phyloP scores from a whole-genome alignment of 179 eudicot species.

The Silene vulgaris region DNA sequence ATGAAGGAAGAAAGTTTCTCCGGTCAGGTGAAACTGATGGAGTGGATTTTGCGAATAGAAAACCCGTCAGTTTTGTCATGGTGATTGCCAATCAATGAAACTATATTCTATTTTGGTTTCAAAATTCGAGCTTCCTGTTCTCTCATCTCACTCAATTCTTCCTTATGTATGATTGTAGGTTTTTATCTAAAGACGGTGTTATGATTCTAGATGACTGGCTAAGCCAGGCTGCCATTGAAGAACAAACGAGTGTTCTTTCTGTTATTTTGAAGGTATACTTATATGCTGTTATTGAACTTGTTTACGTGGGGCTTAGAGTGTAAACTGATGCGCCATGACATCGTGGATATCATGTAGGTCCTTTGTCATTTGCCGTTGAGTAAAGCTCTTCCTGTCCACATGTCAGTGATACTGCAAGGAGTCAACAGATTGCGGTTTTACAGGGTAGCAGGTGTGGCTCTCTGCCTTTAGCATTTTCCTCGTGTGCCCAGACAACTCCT shows the following conservation, averaged over 20 bases:
- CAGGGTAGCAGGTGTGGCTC: constrained; percentile 68
- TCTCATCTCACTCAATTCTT: not conserved
- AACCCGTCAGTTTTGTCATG: constrained; percentile 63
- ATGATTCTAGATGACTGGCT: constrained; percentile 94
- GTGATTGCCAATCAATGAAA: constrained; percentile 33
- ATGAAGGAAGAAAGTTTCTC: constrained; percentile 76
- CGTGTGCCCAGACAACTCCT: not conserved
- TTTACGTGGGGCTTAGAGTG: constrained; percentile 14
- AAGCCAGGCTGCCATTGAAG: constrained; percentile 86
- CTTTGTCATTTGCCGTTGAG: constrained; percentile 73
- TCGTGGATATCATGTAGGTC: constrained; percentile 44
- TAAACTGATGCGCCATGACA: constrained; percentile 14
- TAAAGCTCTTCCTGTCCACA: constrained; percentile 79
- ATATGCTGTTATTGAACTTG: constrained; percentile 2
- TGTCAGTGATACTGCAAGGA: constrained; percentile 87
- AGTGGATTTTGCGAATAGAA: constrained; percentile 72
- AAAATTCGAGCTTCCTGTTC: not conserved
- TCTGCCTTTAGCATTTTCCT: constrained; percentile 1
- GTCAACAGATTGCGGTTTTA: constrained; percentile 82
- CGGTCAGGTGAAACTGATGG: constrained; percentile 86
- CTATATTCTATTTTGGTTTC: not conserved
- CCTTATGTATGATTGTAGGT: constrained; percentile 44
- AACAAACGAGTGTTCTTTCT: constrained; percentile 80
- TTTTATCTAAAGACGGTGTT: constrained; percentile 78
- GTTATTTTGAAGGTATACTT: constrained; percentile 57